Evolutionary conservation across 805 yeast species (phyloP), one percentile per base, ranked within the genome.

Genomic region (Diddensiella santjacobensis): DNA sequence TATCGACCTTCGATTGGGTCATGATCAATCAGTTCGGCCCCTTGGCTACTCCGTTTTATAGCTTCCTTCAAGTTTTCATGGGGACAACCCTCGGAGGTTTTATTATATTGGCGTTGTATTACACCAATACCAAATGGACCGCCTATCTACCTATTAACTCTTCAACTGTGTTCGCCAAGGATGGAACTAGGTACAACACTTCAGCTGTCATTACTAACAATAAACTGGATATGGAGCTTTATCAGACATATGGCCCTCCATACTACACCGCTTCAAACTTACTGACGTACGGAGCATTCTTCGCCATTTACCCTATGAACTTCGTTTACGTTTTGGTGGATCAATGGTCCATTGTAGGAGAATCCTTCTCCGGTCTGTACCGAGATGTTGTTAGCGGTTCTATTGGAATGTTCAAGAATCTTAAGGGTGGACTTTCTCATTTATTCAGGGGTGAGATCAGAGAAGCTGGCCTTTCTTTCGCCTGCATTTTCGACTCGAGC

Each of bases 211-310:
- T 57, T 58, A 38, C 44, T 11, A 37, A 50, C 13, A 68, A 68
- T 43, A 54, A 55, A 24, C 69, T 78, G 45, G 79, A 77, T 53
- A 58, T 65, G 38, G 60, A 52, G 2, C 76, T 68, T 4, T 82
- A 81, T 63, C 64, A 75, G 57, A 62, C 64, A 5, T 82, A 83
- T 65, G 81, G 86, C 1, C 84, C 85, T 4, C 87, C 87, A 6
- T 81, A 74, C 61, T 80, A 79, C 59, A 59, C 79, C 19, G 86
- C 87, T 5, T 84, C 51, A 20, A 49, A 47, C 35, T 37, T 50
- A 37, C 37, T 49, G 33, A 44, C 36, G 22, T 80, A 79, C 58
- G 84, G 85, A 19, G 74, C 81, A 0, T 73, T 65, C 52, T 77
- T 77, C 57, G 72, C 74, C 30, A 57, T 73, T 38, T 77, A 77